Evolutionary conservation across 108 stramenopile species (phyloP).

Genomic region (Cyclotella cryptica): DNA sequence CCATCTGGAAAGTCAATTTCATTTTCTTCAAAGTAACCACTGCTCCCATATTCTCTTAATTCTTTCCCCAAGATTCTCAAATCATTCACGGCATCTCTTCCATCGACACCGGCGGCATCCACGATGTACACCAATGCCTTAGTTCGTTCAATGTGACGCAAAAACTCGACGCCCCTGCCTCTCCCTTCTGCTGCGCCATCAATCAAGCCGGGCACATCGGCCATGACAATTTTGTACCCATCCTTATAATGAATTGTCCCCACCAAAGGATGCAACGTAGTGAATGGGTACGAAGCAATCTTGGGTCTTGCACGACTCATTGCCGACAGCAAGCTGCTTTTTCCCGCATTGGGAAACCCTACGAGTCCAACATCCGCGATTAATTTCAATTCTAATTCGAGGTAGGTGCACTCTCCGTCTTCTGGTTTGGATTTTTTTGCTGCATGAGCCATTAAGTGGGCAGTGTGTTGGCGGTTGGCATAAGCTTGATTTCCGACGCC

Average conservation of each 20-base stretch:
- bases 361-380: conserved; percentile 98
- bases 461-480: conserved; percentile 61
- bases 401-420: conserved; percentile 56
- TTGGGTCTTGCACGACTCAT: conserved; percentile 92
- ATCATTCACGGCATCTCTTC: conserved; percentile 73
- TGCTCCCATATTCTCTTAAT: conserved; percentile 70
- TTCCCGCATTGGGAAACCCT: conserved; percentile 99
- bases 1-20: conserved; percentile 21
- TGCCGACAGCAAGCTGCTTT: conserved; percentile 88
- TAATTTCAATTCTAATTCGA: conserved; percentile 94
- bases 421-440: conserved; percentile 55
- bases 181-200: conserved; percentile 93
- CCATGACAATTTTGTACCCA: conserved; percentile 80
- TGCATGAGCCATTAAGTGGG: conserved; percentile 34
- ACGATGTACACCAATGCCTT: conserved; percentile 84
- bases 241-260: conserved; percentile 91
- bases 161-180: conserved; percentile 96
- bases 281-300: conserved; percentile 98
- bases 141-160: conserved; percentile 94
- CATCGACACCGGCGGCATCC: conserved; percentile 81
- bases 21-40: conserved; percentile 43
- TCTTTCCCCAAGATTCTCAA: conserved; percentile 74
- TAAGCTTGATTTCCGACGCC: conserved; percentile 73
- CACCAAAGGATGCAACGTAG: conserved; percentile 94
- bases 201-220: conserved; percentile 97